Evolutionary conservation across 1,284 basidiomycete genomes (phyloP).

Genomic region (Inonotus obliquus): DNA sequence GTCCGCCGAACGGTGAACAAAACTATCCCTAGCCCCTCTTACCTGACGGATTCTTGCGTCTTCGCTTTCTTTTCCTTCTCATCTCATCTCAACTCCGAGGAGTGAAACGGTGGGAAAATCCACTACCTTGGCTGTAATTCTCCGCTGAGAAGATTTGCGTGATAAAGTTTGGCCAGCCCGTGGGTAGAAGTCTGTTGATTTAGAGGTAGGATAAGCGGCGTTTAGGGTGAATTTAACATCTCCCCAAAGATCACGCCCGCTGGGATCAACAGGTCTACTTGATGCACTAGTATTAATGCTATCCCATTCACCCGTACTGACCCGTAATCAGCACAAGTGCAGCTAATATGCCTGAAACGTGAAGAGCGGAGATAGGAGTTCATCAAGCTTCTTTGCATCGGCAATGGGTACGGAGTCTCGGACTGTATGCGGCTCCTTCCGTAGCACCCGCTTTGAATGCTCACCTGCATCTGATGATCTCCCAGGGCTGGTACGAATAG

Average conservation of each 20-base stretch:
- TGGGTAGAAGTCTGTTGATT: not conserved
- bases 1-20: not conserved
- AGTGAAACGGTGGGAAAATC: not conserved
- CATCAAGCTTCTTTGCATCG: not conserved
- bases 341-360: not conserved
- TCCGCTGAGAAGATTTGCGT: not conserved
- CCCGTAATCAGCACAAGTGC: not conserved
- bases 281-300: not conserved
- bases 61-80: too few relatives aligned
- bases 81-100: not conserved
- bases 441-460: not conserved
- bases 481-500: not conserved
- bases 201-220: slow-evolving; percentile 1
- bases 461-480: not conserved
- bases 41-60: not conserved
- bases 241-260: not conserved
- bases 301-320: not conserved
- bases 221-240: slow-evolving; percentile 1
- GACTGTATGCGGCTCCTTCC: not conserved
- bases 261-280: not conserved
- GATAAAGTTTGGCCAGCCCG: not conserved
- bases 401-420: not conserved
- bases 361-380: slow-evolving; percentile 2
- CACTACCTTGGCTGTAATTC: not conserved
- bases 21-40: not conserved